Base-by-base conservation (phyloP, 2,329 filamentous ascomycete genomes). In the Xylariaceae sp. region DNA sequence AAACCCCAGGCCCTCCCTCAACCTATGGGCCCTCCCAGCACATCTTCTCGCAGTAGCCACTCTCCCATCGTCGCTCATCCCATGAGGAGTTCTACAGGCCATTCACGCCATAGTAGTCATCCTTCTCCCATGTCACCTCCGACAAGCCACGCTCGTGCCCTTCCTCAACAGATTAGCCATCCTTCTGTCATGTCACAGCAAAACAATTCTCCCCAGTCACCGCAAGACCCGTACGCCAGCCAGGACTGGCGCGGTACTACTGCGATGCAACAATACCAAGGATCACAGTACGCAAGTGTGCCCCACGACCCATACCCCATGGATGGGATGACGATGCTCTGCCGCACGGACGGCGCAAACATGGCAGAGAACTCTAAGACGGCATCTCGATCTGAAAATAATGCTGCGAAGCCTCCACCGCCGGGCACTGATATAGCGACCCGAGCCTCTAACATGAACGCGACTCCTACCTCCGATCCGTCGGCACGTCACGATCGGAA, bases 261-360 rank as follows among this genome's bases (percentile, higher is more conserved):
- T 35, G 63, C 66, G 51, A 70, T 73, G 39, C 69, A 69, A 57
- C 72, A 74, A 35, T 77, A 82, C 55, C 83, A 85, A 60, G 66
- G 73, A 45, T 78, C 76, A 58, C 86, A 92, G 64, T 84, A 90
- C 61, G 80, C 86, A 3, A 76, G 84, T 11, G 83, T 96, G 2
- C 92, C 93, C 11, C 92, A 97, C 68, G 95, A 97, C 67, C 91
- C 94, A 8, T 97, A 97, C 72, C 92, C 93, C 0, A 85, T 88
- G 73, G 93, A 97, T 71, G 93, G 92, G 3, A 97, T 97, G 92
- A 97, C 93, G 0, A 96, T 97, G 84, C 88, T 97, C 63, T 97
- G 93, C 74, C 86, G 92, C 61, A 87, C 89, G 45, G 88, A 86
- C 51, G 69, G 68, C 23, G 90, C 75, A 74, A 92, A 81, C 74